phyloP scores from a whole-genome alignment of 2,329 filamentous ascomycete genomes.

The Apiospora aurea region DNA sequence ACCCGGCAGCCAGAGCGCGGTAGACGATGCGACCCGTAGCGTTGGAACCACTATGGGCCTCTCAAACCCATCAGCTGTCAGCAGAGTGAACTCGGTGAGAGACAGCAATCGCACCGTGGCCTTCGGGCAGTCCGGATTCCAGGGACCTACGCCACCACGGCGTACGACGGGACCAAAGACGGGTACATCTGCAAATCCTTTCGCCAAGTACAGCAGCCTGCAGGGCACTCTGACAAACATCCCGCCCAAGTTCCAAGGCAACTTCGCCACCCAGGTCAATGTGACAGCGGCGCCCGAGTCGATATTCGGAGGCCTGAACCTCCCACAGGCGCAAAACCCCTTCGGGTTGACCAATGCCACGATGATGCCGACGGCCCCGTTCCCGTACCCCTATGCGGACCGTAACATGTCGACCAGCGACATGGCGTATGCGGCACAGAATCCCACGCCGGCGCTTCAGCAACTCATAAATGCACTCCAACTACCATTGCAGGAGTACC shows the following conservation, averaged over 20 bases:
- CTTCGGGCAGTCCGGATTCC: neutral
- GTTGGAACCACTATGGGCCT: neutral
- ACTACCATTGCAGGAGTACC: neutral
- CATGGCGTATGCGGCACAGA: neutral
- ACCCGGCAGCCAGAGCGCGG: neutral
- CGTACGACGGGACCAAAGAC: neutral
- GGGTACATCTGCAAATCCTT: neutral
- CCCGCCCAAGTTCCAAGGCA: neutral
- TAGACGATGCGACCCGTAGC: neutral
- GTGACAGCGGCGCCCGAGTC: neutral
- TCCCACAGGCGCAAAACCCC: neutral
- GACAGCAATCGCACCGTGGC: neutral
- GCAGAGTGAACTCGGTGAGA: too few relatives aligned
- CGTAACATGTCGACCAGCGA: neutral
- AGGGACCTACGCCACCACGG: neutral
- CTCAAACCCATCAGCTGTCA: too few relatives aligned
- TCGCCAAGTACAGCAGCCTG: neutral
- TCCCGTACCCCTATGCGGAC: conserved; percentile 12
- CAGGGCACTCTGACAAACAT: neutral
- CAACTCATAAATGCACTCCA: neutral
- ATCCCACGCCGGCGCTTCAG: neutral
- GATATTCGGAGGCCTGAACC: neutral
- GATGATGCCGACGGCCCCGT: neutral
- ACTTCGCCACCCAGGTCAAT: conserved; percentile 1
- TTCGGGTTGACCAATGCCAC: neutral